phyloP scores from a whole-genome alignment of 2,329 filamentous ascomycete species.

The Fusarium falciforme region DNA sequence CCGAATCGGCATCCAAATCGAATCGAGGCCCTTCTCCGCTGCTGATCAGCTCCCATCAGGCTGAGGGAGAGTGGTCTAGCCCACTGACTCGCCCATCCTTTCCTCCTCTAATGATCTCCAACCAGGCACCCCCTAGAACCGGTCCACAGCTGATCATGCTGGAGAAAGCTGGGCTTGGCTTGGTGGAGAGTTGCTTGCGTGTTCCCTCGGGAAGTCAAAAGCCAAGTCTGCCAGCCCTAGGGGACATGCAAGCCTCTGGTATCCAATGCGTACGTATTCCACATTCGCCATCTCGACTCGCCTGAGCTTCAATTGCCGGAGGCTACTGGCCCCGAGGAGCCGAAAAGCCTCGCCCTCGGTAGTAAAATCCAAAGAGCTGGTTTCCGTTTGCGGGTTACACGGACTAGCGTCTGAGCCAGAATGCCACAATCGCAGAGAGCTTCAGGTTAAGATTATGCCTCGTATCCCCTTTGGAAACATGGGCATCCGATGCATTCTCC shows the following conservation, averaged over 20 bases:
- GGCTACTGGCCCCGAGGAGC: conserved; percentile 11
- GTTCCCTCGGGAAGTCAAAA: conserved; percentile 17
- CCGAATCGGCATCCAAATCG: conserved; percentile 2
- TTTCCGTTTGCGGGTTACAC: conserved; percentile 30
- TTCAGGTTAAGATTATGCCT: conserved; percentile 10
- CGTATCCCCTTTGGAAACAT: conserved; percentile 14
- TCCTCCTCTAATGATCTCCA: conserved; percentile 14
- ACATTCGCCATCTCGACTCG: neutral
- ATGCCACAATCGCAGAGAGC: conserved; percentile 6
- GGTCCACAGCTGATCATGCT: conserved; percentile 14
- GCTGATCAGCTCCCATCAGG: neutral
- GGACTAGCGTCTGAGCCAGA: neutral
- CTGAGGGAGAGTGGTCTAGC: neutral
- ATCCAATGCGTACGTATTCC: conserved; percentile 4
- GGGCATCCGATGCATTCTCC: conserved; percentile 2
- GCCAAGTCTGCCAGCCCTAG: conserved; percentile 14
- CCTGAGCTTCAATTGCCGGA: conserved; percentile 15
- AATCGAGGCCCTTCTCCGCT: neutral
- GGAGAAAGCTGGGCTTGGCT: conserved; percentile 10
- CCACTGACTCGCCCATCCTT: conserved; percentile 16
- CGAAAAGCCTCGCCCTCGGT: conserved; percentile 2
- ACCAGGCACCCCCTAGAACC: neutral
- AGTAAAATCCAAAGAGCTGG: conserved; percentile 9
- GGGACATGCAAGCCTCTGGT: neutral
- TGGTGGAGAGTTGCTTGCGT: conserved; percentile 18